These are phyloP conservation scores for Hypocreales sp. DNA, from an alignment of 2,329 filamentous ascomycete species.

Conservation along the genomic window DNA sequence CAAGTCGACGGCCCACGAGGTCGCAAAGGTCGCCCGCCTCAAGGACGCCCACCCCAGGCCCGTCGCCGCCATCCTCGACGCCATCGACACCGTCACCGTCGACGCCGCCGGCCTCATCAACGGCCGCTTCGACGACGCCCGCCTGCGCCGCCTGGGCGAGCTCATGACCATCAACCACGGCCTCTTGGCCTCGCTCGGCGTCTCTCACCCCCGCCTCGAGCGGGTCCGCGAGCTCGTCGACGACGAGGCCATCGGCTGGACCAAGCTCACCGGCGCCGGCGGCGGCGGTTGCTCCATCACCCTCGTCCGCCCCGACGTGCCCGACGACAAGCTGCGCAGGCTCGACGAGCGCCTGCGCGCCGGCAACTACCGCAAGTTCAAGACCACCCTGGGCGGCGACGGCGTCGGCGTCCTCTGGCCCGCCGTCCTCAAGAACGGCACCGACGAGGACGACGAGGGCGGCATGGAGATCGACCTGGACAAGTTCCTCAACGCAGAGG, in stretches of 20 bases:
- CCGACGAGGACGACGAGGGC: slow-evolving; percentile 60
- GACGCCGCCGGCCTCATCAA: slow-evolving; percentile 36
- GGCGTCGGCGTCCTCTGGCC: slow-evolving; percentile 92
- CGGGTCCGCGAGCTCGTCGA: slow-evolving; percentile 84
- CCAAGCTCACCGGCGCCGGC: slow-evolving; percentile 89
- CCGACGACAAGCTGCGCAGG: slow-evolving; percentile 37
- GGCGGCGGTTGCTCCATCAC: slow-evolving; percentile 95
- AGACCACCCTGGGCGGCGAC: slow-evolving; percentile 81
- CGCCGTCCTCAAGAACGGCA: slow-evolving; percentile 73
- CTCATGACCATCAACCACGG: slow-evolving; percentile 92
- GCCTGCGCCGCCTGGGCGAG: slow-evolving; percentile 64
- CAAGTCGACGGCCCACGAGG: slow-evolving; percentile 73
- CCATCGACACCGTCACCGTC: slow-evolving; percentile 60
- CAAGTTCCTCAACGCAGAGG: slow-evolving; percentile 64
- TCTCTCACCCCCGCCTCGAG: slow-evolving; percentile 88
- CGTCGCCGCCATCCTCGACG: slow-evolving; percentile 66
- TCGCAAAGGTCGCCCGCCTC: slow-evolving; percentile 68
- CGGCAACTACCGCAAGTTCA: slow-evolving; percentile 71
- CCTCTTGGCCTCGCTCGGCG: slow-evolving; percentile 75
- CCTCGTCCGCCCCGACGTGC: slow-evolving; percentile 54
- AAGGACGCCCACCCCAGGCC: slow-evolving; percentile 59
- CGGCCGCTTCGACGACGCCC: slow-evolving; percentile 49
- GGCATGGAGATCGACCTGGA: slow-evolving; percentile 90
- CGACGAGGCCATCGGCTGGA: slow-evolving; percentile 83
- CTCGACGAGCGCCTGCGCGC: slow-evolving; percentile 50